Conservation (phyloP, 805 yeast genomes). For the Maudiozyma pseudohumilis region DNA sequence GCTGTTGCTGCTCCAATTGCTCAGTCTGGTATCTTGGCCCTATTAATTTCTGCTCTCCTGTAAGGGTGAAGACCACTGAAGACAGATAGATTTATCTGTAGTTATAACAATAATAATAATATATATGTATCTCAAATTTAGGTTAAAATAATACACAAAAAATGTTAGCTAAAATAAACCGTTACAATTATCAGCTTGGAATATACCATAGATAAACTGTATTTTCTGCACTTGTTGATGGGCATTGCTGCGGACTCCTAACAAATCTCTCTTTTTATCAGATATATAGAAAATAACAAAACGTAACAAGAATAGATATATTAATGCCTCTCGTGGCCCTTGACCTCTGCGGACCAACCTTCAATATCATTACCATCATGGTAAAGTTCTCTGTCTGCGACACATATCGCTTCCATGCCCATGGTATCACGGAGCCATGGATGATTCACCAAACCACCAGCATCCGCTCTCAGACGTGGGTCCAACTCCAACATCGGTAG, state of each 20-base stretch:
- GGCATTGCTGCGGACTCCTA: no score
- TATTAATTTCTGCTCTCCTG: constrained; percentile 35
- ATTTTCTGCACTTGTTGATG: no score
- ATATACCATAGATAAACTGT: no score
- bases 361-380: constrained; percentile 80
- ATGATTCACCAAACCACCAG: constrained; percentile 89
- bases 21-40: constrained; percentile 19
- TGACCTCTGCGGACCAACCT: constrained; percentile 78
- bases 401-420: constrained; percentile 57
- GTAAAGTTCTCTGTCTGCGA: constrained; percentile 62
- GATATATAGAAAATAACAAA: not conserved
- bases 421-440: constrained; percentile 70
- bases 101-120: not conserved
- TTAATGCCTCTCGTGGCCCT: constrained; percentile 32
- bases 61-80: no score
- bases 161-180: not conserved
- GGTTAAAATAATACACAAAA: not conserved
- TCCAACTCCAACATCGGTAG: constrained; percentile 73
- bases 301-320: not conserved
- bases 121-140: not conserved
- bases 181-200: no score
- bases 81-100: no score
- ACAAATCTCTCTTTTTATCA: no score
- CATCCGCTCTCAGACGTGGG: constrained; percentile 82
- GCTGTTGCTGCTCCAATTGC: constrained; percentile 4